Percentiles rank a stretch among this genome's conserved stretches.
Evolutionary conservation across 257 asterid species (phyloP).

Genomic region (Lithospermum erythrorhizon): DNA sequence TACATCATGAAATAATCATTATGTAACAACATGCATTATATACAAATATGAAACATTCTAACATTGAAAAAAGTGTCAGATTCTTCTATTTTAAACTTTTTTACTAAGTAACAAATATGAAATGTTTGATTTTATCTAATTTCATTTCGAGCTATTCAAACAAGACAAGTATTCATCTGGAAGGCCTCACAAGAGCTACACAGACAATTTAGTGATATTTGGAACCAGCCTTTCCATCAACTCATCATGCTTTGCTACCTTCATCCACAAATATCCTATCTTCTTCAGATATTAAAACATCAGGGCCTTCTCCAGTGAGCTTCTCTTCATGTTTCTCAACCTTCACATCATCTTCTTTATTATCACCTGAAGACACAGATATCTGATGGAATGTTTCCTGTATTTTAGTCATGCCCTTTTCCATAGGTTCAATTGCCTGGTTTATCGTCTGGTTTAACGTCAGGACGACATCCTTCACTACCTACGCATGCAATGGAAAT

Average conservation of each 20-base stretch:
- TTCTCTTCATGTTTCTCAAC: conserved; percentile 35
- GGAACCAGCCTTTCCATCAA: not conserved
- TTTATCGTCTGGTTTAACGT: conserved; percentile 90
- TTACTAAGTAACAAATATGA: no score
- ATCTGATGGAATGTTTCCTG: conserved; percentile 74
- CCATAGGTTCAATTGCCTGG: conserved; percentile 92
- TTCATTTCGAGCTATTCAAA: no score
- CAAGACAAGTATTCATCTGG: no score
- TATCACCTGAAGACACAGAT: conserved; percentile 29
- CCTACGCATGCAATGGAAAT: conserved; percentile 25
- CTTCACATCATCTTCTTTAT: conserved; percentile 34
- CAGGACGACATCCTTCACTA: conserved; percentile 79
- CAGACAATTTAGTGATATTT: no score
- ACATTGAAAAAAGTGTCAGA: no score
- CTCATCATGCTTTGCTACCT: not conserved
- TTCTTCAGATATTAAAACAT: conserved; percentile 12
- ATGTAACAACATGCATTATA: no score
- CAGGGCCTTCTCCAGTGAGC: conserved; percentile 16
- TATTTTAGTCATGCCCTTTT: conserved; percentile 81
- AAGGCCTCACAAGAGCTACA: no score
- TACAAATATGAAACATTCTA: no score
- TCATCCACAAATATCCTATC: not conserved
- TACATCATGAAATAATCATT: no score
- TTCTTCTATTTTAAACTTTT: no score
- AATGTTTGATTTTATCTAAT: no score